Evolutionary conservation across 2,329 filamentous ascomycete species (phyloP).

Genomic region (Seiridium unicorne): DNA sequence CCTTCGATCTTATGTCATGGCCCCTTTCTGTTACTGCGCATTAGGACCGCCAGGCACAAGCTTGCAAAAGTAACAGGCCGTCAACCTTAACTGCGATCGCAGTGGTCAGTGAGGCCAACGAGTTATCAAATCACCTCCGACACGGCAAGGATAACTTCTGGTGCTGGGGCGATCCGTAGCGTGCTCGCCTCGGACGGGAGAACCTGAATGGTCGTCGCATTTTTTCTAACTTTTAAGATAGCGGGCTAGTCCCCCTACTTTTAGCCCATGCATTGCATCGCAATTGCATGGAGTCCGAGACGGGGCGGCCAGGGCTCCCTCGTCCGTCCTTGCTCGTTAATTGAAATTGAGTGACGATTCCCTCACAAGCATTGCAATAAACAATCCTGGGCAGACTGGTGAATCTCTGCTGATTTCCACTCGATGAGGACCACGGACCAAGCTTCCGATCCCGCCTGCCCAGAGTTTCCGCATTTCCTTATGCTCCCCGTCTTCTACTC

Average conservation of each 20-base stretch:
- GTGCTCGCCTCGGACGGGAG: neutral
- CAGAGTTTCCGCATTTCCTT: neutral
- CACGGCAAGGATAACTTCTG: neutral
- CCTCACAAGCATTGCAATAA: neutral
- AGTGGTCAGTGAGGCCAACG: too few relatives aligned
- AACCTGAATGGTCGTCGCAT: neutral
- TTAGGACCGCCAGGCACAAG: too few relatives aligned
- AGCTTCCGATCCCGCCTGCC: neutral
- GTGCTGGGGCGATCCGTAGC: neutral
- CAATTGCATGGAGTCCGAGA: neutral
- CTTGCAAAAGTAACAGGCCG: too few relatives aligned
- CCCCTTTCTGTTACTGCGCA: too few relatives aligned
- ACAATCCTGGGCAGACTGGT: neutral
- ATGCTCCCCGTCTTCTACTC: neutral
- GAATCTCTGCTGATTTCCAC: neutral
- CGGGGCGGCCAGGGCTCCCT: slow-evolving; percentile 7
- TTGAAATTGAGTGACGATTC: slow-evolving; percentile 4
- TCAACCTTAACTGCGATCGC: too few relatives aligned
- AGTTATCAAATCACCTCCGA: too few relatives aligned
- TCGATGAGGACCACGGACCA: neutral
- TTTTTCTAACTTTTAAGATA: neutral
- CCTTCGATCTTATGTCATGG: too few relatives aligned
- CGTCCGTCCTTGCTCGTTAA: slow-evolving; percentile 4
- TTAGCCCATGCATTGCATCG: neutral
- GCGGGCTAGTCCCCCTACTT: neutral